These are phyloP conservation scores for Amanita jacksonii DNA, from an alignment of 768 basidiomycete species.

Conservation along the genomic window DNA sequence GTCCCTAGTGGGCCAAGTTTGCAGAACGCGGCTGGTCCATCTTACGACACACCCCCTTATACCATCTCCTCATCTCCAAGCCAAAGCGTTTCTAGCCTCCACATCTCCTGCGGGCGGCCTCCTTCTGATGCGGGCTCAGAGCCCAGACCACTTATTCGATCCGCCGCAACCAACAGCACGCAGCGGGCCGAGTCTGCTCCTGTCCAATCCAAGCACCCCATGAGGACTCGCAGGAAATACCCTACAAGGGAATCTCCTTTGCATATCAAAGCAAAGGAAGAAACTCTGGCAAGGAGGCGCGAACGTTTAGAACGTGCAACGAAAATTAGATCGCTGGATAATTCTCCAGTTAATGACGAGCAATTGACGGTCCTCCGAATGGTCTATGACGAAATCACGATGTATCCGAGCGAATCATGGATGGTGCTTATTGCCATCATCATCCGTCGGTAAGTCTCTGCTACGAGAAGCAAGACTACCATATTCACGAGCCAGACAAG, in stretches of 20 bases:
- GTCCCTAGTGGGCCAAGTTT: conserved; percentile 9
- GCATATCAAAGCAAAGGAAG: conserved; percentile 20
- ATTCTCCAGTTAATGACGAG: conserved; percentile 46
- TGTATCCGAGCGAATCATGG: conserved; percentile 57
- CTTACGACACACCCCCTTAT: conserved; percentile 14
- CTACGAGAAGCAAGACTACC: conserved; percentile 1
- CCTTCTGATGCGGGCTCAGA: conserved; percentile 13
- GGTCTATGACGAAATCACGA: conserved; percentile 57
- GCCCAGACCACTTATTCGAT: conserved; percentile 19
- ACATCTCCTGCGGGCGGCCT: conserved; percentile 18
- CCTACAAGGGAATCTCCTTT: conserved; percentile 16
- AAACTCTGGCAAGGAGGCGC: conserved; percentile 24
- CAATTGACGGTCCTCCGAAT: conserved; percentile 52
- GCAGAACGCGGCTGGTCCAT: conserved; percentile 12
- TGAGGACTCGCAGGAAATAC: conserved; percentile 19
- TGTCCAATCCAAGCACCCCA: conserved; percentile 16
- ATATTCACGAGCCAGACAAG: conserved; percentile 19
- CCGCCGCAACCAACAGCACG: conserved; percentile 20
- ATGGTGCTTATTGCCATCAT: conserved; percentile 47
- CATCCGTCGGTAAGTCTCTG: conserved; percentile 36
- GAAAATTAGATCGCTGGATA: conserved; percentile 35
- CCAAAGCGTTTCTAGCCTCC: conserved; percentile 18
- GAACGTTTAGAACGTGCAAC: conserved; percentile 27
- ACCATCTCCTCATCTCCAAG: conserved; percentile 11
- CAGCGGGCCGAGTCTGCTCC: conserved; percentile 13